A percentile compares a stretch with the other conserved stretches of the same genome.
Evolutionary conservation across 345 rosid genomes (phyloP).

Genomic region (Salix koriyanagi): DNA sequence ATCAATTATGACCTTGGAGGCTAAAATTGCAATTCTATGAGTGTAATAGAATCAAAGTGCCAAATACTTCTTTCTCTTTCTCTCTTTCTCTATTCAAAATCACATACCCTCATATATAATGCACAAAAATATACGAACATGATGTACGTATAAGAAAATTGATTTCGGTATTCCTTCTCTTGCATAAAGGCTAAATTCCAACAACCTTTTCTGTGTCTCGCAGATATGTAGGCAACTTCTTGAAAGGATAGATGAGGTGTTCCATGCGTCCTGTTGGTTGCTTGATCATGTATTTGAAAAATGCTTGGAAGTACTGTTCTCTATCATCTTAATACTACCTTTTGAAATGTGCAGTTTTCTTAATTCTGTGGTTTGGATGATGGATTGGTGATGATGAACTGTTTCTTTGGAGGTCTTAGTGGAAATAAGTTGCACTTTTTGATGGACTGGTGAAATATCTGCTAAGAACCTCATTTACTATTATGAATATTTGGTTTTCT

Average conservation of each 20-base stretch:
- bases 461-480: neutral
- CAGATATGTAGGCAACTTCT: conserved; percentile 25
- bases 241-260: conserved; percentile 8
- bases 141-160: neutral
- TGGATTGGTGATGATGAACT: neutral
- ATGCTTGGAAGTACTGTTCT: neutral
- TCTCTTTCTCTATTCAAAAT: neutral
- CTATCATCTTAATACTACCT: conserved; percentile 1
- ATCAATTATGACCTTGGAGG: no score
- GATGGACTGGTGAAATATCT: neutral
- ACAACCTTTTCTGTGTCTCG: conserved; percentile 1
- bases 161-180: neutral
- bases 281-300: neutral
- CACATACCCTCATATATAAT: neutral
- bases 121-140: no score
- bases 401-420: neutral
- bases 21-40: no score
- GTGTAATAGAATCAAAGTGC: no score
- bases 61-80: no score
- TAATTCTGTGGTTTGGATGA: conserved; percentile 7
- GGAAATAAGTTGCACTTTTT: neutral
- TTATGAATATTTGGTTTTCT: neutral
- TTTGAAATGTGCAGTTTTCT: neutral
- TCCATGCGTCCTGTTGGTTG: neutral
- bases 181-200: neutral